phyloP scores from a whole-genome alignment of 192 early-diverging fungal species.

The Tieghemiomyces parasiticus region DNA sequence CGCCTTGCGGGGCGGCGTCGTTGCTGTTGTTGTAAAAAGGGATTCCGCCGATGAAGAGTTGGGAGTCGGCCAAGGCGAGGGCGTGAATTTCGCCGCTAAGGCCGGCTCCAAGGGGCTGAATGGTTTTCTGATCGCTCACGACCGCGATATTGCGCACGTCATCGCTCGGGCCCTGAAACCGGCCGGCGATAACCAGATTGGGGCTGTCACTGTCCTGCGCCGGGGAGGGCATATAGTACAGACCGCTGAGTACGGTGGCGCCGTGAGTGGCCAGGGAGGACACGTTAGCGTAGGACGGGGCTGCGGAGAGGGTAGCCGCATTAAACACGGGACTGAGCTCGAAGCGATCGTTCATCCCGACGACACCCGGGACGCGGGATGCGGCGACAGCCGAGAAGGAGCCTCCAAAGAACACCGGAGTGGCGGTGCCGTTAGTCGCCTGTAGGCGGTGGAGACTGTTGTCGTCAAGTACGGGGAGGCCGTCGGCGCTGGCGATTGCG shows the following conservation, averaged over 20 bases:
- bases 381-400: conserved; percentile 22
- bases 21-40: conserved; percentile 15
- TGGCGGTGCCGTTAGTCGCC: neutral
- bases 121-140: conserved; percentile 20
- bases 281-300: neutral
- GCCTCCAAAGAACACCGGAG: conserved; percentile 15
- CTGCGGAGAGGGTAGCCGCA: neutral
- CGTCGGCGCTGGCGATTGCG: neutral
- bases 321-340: conserved; percentile 2
- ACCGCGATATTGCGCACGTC: conserved; percentile 27
- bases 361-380: conserved; percentile 11
- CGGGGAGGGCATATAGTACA: conserved; percentile 25
- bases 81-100: conserved; percentile 32
- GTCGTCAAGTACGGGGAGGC: neutral
- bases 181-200: conserved; percentile 33
- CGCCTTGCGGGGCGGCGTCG: no score
- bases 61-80: conserved; percentile 30
- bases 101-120: conserved; percentile 20
- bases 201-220: conserved; percentile 23
- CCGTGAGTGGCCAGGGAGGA: neutral
- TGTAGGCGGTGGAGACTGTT: neutral
- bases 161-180: conserved; percentile 28
- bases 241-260: conserved; percentile 29
- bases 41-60: conserved; percentile 39
- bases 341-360: neutral